phyloP scores from a whole-genome alignment of 2,329 filamentous ascomycete species.

The Aspergillus fischeri region DNA sequence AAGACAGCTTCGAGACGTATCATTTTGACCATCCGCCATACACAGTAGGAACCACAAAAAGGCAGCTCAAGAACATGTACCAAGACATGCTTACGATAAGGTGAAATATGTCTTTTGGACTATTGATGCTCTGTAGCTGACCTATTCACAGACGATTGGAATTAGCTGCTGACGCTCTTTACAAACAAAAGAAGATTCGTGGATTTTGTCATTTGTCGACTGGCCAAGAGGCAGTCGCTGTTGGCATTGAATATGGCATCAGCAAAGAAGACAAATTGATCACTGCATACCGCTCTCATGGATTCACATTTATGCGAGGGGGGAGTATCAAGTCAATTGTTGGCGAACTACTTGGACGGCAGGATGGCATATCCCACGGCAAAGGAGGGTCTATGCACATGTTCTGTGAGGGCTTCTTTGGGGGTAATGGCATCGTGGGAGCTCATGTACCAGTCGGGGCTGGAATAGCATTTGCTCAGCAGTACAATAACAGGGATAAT shows the following conservation, averaged over 20 bases:
- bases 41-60: conserved; percentile 85
- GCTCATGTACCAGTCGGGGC: conserved; percentile 94
- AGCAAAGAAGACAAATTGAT: conserved; percentile 86
- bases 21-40: conserved; percentile 91
- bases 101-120: conserved; percentile 49
- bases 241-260: conserved; percentile 92
- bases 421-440: conserved; percentile 95
- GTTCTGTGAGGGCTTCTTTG: conserved; percentile 94
- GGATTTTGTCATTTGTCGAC: conserved; percentile 98
- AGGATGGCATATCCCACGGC: conserved; percentile 91
- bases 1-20: conserved; percentile 97
- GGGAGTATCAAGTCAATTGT: conserved; percentile 83
- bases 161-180: conserved; percentile 90
- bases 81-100: conserved; percentile 87
- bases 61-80: conserved; percentile 94
- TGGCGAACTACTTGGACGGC: conserved; percentile 85
- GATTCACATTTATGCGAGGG: conserved; percentile 92
- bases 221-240: conserved; percentile 91
- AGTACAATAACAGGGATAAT: conserved; percentile 80
- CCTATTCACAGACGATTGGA: conserved; percentile 74
- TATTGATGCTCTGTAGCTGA: neutral
- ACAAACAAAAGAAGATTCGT: conserved; percentile 99
- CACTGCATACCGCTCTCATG: conserved; percentile 96
- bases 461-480: conserved; percentile 89
- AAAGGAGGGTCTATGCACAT: conserved; percentile 99